Evolutionary conservation across 495 filamentous ascomycete genomes (phyloP), one percentile per base, ranked within the genome.

Genomic region (Barbatosphaeria neglecta): DNA sequence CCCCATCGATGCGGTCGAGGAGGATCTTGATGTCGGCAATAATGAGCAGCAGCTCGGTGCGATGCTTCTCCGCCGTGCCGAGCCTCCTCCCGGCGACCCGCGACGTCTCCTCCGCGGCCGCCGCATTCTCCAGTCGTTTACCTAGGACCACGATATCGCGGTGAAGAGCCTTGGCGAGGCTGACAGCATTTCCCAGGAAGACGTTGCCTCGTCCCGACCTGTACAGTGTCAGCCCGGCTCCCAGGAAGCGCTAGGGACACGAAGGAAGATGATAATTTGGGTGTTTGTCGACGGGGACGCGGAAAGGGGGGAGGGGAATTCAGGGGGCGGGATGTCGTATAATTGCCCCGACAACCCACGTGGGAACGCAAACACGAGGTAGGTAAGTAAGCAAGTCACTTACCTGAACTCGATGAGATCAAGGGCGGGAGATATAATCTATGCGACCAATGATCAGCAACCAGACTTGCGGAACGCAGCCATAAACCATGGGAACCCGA

Each of bases 121-220:
- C 87, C 35, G 82, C 83, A 50, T 71, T 72, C 44, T 79, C 78
- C 9, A 97, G 65, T 38, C 87, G 78, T 31, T 83, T 75, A 3
- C 90, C 93, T 2, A 99, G 75, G 5, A 77, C 68, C 52, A 95
- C 82, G 35, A 99, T 95, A 24, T 95, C 87, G 63, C 80, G 81
- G 39, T 90, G 79, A n/a, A 99, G 71, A 25, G 80, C 75, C 59
- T 90, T 92, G 15, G 90, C 93, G 18, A 94, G 76, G 9, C 78
- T 80, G 8, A 94, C 81, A 1, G 93, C 90, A 19, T 86, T 87
- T 57, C 96, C 90, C 3, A 99, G 73, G 44, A 89, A 86, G 0
- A 88, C 87, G 57, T 99, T 96, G n/a, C 93, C 93, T 53, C 93
- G 79, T 5, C 88, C 87, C 51, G 90, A 87, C 52, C 84, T 89